A percentile compares a stretch with the other conserved stretches of the same genome.
These are phyloP conservation scores for Neurospora sp. DNA, from an alignment of 495 filamentous ascomycete species.

Conservation along the genomic window DNA sequence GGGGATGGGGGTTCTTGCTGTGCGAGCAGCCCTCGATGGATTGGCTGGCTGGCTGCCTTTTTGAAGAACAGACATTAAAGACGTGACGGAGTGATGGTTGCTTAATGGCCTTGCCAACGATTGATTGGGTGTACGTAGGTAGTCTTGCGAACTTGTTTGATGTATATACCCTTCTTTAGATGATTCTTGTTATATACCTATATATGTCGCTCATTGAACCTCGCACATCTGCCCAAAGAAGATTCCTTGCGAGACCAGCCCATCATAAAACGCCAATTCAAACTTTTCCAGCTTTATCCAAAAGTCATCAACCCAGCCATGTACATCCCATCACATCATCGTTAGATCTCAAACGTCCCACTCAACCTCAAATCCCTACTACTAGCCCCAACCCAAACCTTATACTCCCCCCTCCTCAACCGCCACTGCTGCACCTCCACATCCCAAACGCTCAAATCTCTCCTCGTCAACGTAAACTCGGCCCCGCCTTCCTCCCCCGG, in stretches of 20 bases:
- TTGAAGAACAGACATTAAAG: not conserved
- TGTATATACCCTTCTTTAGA: not conserved
- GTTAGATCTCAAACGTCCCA: constrained; percentile 1
- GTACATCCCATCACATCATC: not conserved
- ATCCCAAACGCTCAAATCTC: constrained; percentile 72
- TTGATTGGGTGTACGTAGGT: not conserved
- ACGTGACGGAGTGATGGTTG: not conserved
- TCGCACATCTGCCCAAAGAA: not conserved
- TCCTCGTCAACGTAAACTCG: constrained; percentile 38
- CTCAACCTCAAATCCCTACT: constrained; percentile 36
- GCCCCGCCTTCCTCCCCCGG: constrained; percentile 31
- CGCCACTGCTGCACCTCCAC: constrained; percentile 75
- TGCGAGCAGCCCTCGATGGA: not conserved
- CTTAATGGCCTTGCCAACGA: not conserved
- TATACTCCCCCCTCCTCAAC: constrained; percentile 39
- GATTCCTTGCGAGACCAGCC: not conserved
- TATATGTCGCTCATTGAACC: not conserved
- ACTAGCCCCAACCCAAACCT: constrained; percentile 36
- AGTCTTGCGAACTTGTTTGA: not conserved
- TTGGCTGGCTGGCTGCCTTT: not conserved
- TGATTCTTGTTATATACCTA: not conserved
- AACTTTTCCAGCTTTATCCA: not conserved
- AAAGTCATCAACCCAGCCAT: not conserved
- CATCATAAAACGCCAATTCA: not conserved
- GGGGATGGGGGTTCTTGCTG: not conserved